Percentiles rank a stretch among this genome's conserved stretches.
Evolutionary conservation across 2,329 filamentous ascomycete genomes (phyloP).

Genomic region (Verticillium tricorpus): DNA sequence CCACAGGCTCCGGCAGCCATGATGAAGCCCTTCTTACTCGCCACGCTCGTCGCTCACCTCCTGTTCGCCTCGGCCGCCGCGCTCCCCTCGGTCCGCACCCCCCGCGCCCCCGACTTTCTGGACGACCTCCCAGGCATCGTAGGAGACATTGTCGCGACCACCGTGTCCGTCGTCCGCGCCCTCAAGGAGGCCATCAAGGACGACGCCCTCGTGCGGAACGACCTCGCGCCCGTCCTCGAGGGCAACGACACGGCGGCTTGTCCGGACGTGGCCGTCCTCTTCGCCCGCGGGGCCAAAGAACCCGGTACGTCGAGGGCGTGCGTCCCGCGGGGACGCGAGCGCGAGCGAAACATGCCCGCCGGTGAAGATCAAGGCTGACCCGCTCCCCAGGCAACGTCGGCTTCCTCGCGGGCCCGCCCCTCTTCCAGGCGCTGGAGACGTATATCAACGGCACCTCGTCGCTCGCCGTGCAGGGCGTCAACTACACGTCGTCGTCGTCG

Average conservation of each 20-base stretch:
- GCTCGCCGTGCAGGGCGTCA: constrained; percentile 20
- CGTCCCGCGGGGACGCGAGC: too few species aligned
- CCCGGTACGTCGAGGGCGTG: constrained; percentile 4
- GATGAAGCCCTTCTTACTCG: neutral
- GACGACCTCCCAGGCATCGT: constrained; percentile 5
- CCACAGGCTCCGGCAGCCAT: neutral
- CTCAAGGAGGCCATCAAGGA: constrained; percentile 10
- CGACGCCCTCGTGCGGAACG: constrained; percentile 9
- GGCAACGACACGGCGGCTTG: constrained; percentile 3
- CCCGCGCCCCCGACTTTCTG: constrained; percentile 4
- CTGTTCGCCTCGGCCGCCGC: neutral
- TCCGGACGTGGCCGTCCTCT: constrained; percentile 12
- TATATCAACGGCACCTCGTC: constrained; percentile 13
- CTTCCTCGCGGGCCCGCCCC: constrained; percentile 20
- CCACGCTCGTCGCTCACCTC: neutral
- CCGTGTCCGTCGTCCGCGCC: constrained; percentile 9
- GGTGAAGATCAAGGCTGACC: neutral
- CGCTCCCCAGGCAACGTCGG: constrained; percentile 22
- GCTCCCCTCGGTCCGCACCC: neutral
- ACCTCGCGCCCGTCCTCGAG: constrained; percentile 5
- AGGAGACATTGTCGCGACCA: constrained; percentile 7
- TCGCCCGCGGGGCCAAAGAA: constrained; percentile 13
- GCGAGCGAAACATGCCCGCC: too few species aligned
- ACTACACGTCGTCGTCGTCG: constrained; percentile 11
- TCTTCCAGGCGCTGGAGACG: constrained; percentile 18